phyloP scores from a whole-genome alignment of 2,329 filamentous ascomycete genomes.

The Clarireedia homoeocarpa region DNA sequence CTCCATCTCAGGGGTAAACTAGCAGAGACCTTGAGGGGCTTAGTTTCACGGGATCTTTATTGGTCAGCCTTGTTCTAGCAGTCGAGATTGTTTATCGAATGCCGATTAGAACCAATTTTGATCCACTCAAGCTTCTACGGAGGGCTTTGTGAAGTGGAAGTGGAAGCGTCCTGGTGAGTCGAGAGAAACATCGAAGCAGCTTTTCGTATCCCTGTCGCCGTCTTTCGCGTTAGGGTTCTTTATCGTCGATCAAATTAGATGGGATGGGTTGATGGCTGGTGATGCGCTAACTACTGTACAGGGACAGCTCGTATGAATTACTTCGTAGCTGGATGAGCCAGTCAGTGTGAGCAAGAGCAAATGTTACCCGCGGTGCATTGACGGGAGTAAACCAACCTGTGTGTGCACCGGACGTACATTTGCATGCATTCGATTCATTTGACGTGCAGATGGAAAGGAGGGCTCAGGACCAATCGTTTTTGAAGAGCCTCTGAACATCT shows the following conservation, averaged over 20 bases:
- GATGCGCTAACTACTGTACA: no score
- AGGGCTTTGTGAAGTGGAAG: neutral
- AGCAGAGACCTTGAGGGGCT: neutral
- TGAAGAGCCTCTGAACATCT: no score
- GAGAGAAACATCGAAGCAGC: neutral
- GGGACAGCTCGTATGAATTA: no score
- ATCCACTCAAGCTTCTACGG: conserved; percentile 3
- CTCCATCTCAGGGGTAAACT: conserved; percentile 12
- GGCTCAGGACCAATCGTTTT: no score
- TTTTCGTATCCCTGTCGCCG: neutral
- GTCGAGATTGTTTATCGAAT: conserved; percentile 9
- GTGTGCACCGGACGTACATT: no score
- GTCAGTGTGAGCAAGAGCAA: no score
- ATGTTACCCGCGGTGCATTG: no score
- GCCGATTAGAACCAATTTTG: conserved; percentile 1
- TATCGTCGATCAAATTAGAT: no score
- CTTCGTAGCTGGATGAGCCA: no score
- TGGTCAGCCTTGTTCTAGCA: conserved; percentile 7
- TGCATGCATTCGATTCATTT: no score
- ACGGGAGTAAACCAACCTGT: neutral
- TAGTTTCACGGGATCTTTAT: neutral
- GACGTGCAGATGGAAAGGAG: no score
- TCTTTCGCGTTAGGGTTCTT: neutral
- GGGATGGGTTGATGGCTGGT: no score
- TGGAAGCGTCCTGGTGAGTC: neutral